These are phyloP conservation scores for Ogataea pignaliae DNA, from an alignment of 805 yeast species.

Conservation along the genomic window DNA sequence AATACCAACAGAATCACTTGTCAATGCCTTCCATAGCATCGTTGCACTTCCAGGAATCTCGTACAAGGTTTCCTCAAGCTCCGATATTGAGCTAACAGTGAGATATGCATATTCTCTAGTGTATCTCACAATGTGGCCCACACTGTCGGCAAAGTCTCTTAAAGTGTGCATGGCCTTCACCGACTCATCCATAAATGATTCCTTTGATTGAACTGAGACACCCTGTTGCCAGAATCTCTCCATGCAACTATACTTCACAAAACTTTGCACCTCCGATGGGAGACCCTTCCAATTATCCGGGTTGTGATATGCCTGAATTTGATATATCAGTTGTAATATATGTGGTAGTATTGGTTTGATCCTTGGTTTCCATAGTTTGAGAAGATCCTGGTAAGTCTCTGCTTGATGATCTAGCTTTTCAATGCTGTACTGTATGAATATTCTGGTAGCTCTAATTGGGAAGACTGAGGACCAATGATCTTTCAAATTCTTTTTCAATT, in stretches of 20 bases:
- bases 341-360: constrained; percentile 90
- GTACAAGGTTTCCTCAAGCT: constrained; percentile 83
- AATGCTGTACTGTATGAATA: constrained; percentile 91
- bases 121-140: constrained; percentile 92
- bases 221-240: constrained; percentile 99
- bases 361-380: constrained; percentile 88
- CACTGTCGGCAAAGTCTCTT: constrained; percentile 95
- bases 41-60: constrained; percentile 79
- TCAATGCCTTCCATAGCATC: constrained; percentile 78
- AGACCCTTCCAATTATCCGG: constrained; percentile 87
- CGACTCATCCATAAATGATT: constrained; percentile 89
- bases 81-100: constrained; percentile 84
- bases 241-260: constrained; percentile 82
- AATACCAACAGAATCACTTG: constrained; percentile 79
- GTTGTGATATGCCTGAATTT: constrained; percentile 91
- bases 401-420: constrained; percentile 82
- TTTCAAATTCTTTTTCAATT: constrained; percentile 69
- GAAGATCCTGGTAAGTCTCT: constrained; percentile 63
- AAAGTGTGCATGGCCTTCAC: constrained; percentile 91
- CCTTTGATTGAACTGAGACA: constrained; percentile 88
- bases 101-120: constrained; percentile 94
- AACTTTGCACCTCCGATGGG: constrained; percentile 86
- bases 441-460: constrained; percentile 93
- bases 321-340: constrained; percentile 78
- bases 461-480: constrained; percentile 92